These are phyloP conservation scores for Austroboletus eburneus DNA, from an alignment of 768 basidiomycete genomes.

Conservation along the genomic window DNA sequence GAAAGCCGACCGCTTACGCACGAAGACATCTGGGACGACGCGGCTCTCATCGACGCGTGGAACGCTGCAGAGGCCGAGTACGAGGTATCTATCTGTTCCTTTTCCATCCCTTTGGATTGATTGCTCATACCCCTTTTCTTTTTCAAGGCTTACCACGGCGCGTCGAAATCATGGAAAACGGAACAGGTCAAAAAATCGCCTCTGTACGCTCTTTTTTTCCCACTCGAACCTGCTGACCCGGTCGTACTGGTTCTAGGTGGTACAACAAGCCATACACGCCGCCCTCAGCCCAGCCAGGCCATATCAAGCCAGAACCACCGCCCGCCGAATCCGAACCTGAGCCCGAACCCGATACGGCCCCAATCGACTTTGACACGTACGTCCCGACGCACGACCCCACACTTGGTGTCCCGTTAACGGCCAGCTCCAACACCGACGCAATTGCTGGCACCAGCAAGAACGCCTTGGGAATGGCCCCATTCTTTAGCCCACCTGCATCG, in stretches of 20 bases:
- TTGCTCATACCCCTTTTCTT: not conserved
- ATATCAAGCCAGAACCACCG: slow-evolving; percentile 6
- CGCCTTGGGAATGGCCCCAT: too few relatives aligned
- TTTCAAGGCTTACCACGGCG: slow-evolving; percentile 58
- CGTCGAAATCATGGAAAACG: slow-evolving; percentile 64
- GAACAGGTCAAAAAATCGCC: slow-evolving; percentile 68
- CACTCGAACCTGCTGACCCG: not conserved
- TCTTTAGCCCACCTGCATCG: slow-evolving; percentile 30
- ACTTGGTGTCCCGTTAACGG: slow-evolving; percentile 36
- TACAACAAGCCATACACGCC: slow-evolving; percentile 55
- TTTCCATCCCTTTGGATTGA: not conserved
- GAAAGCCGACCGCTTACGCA: slow-evolving; percentile 64
- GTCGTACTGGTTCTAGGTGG: slow-evolving; percentile 51
- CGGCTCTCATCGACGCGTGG: slow-evolving; percentile 79
- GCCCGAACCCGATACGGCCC: slow-evolving; percentile 48
- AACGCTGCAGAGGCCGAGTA: slow-evolving; percentile 82
- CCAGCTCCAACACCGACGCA: slow-evolving; percentile 16
- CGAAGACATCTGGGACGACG: slow-evolving; percentile 84
- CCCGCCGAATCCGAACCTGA: not conserved
- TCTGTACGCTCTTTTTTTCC: slow-evolving; percentile 42
- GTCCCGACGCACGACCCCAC: slow-evolving; percentile 67
- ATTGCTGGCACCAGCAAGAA: not conserved
- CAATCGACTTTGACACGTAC: slow-evolving; percentile 67
- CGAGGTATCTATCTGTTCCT: slow-evolving; percentile 36
- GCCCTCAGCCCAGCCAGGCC: slow-evolving; percentile 14